These are phyloP conservation scores for Tuber aestivum DNA, from an alignment of 495 filamentous ascomycete species.

Conservation along the genomic window DNA sequence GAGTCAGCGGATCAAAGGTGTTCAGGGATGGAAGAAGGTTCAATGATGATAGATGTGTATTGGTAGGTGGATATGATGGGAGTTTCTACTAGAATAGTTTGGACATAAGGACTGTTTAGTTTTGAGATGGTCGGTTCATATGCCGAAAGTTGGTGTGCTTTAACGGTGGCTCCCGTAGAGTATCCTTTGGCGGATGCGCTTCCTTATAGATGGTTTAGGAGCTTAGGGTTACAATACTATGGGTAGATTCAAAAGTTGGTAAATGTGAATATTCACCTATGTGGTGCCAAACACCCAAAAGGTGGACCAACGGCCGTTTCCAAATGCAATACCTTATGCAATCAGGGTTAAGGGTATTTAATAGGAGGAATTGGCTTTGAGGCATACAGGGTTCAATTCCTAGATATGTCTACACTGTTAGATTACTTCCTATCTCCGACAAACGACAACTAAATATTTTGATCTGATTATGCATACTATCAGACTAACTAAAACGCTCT, in stretches of 20 bases:
- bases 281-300: no score
- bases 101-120: background rate
- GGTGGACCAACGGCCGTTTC: no score
- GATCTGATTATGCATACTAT: no score
- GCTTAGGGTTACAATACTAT: background rate
- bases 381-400: no score
- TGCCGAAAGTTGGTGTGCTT: background rate
- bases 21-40: constrained; percentile 23
- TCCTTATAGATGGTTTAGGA: background rate
- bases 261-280: no score
- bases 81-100: background rate
- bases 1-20: constrained; percentile 46
- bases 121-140: background rate
- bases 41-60: constrained; percentile 10
- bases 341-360: no score
- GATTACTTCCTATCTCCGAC: no score
- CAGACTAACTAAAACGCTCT: no score
- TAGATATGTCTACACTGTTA: no score
- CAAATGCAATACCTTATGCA: no score
- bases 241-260: background rate
- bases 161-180: background rate
- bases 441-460: no score
- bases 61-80: background rate
- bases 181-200: background rate
- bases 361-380: no score